Evolutionary conservation across 345 rosid species (phyloP).

Genomic region (Lenwebbia sp.): DNA sequence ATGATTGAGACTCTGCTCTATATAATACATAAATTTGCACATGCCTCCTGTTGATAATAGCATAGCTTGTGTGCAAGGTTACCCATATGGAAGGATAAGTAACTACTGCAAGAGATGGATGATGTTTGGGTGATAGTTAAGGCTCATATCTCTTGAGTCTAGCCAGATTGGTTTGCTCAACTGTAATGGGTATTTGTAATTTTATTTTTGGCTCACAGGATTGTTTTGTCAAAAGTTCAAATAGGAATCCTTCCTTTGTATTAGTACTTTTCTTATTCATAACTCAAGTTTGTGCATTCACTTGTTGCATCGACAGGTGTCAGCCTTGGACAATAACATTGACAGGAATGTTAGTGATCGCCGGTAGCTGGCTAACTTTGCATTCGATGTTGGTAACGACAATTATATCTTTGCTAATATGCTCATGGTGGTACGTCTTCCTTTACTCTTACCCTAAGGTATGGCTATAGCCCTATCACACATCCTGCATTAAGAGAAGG

Average conservation of each 20-base stretch:
- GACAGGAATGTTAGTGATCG: slow-evolving; percentile 45
- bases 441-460: slow-evolving; percentile 90
- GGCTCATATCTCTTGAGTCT: background rate
- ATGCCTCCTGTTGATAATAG: background rate
- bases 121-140: background rate
- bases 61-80: background rate
- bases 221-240: background rate
- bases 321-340: slow-evolving; percentile 91
- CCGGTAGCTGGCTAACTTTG: slow-evolving; percentile 61
- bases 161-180: background rate
- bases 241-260: background rate
- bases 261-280: background rate
- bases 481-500: background rate
- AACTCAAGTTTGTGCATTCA: background rate
- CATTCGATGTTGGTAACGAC: slow-evolving; percentile 50
- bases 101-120: background rate
- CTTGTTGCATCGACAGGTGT: slow-evolving; percentile 39
- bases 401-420: slow-evolving; percentile 22
- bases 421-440: slow-evolving; percentile 85
- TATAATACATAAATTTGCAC: background rate
- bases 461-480: background rate
- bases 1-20: background rate
- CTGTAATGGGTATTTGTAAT: background rate
- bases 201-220: background rate
- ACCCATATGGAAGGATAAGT: background rate